These are phyloP conservation scores for Xylaria telfairii DNA, from an alignment of 495 filamentous ascomycete genomes.

Conservation along the genomic window DNA sequence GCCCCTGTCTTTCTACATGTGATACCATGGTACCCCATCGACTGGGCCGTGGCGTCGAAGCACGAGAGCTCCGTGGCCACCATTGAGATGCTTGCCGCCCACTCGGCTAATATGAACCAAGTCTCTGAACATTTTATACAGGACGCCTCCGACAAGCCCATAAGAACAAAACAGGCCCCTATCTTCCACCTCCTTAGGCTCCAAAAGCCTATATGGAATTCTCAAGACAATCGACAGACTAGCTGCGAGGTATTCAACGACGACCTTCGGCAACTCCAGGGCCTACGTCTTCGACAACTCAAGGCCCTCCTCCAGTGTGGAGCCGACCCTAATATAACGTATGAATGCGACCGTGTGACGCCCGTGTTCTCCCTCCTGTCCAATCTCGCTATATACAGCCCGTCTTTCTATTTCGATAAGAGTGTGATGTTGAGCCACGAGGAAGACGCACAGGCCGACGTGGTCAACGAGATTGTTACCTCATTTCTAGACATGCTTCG, in stretches of 20 bases:
- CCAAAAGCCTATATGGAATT: neutral
- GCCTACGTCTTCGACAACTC: conserved; percentile 8
- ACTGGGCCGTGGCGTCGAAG: conserved; percentile 14
- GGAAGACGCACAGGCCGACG: neutral
- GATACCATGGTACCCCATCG: conserved; percentile 8
- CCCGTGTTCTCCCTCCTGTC: conserved; percentile 10
- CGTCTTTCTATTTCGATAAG: neutral
- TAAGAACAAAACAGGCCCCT: neutral
- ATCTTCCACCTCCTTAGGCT: conserved; percentile 11
- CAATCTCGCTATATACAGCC: neutral
- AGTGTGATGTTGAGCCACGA: neutral
- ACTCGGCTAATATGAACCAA: conserved; percentile 13
- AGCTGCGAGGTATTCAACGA: neutral
- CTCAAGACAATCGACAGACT: neutral
- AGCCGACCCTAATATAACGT: neutral
- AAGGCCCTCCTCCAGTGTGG: conserved; percentile 7
- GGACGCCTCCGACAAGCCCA: neutral
- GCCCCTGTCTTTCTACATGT: neutral
- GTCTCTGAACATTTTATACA: neutral
- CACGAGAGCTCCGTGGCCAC: conserved; percentile 2
- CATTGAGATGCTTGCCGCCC: neutral
- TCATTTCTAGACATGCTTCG: neutral
- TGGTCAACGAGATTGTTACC: neutral
- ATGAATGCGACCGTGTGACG: neutral
- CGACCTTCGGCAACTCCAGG: conserved; percentile 3